phyloP scores from a whole-genome alignment of 495 filamentous ascomycete species.

The Podospora tetraspora region DNA sequence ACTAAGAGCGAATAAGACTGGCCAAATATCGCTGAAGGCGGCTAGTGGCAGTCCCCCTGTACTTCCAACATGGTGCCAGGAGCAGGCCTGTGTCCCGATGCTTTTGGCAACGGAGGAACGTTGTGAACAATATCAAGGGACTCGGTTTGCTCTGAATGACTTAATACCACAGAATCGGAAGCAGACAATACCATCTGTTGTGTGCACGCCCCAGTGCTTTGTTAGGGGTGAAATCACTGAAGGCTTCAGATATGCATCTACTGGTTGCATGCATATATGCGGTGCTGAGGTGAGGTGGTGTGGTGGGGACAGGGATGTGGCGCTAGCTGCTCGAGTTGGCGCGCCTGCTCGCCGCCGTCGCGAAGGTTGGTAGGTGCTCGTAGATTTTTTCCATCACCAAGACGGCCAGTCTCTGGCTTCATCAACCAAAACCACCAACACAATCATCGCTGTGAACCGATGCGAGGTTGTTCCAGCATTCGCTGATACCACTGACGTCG shows the following conservation, averaged over 20 bases:
- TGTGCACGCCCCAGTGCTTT: neutral
- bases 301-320: constrained; percentile 12
- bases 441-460: constrained; percentile 18
- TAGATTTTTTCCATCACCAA: constrained; percentile 26
- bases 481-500: neutral
- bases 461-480: constrained; percentile 12
- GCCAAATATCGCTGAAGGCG: neutral
- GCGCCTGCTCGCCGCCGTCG: constrained; percentile 18
- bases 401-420: constrained; percentile 26
- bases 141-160: neutral
- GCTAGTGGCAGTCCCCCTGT: neutral
- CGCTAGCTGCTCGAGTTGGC: constrained; percentile 20
- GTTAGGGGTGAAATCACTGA: neutral
- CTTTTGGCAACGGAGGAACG: neutral
- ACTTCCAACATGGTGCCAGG: neutral
- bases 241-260: neutral
- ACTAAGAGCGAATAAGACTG: neutral
- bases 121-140: neutral
- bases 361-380: constrained; percentile 9
- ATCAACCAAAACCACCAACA: constrained; percentile 16
- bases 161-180: neutral
- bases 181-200: neutral
- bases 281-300: constrained; percentile 1
- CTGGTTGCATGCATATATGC: neutral
- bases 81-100: neutral